Evolutionary conservation across 2,329 filamentous ascomycete species (phyloP), one percentile per base, ranked within the genome.

Genomic region (Talaromyces sp.): DNA sequence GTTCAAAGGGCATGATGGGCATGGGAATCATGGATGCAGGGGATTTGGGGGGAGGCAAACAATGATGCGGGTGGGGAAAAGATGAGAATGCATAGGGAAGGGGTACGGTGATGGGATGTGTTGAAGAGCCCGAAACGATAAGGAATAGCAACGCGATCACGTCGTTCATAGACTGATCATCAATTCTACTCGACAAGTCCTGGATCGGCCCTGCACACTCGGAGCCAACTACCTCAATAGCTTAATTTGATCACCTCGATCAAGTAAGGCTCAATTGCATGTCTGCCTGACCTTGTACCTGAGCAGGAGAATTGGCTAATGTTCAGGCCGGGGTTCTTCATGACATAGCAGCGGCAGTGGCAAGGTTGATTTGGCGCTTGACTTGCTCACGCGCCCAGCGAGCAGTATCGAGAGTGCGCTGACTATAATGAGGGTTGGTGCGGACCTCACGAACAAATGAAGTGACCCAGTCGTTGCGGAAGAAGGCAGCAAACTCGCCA

Each of bases 341-440:
- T 37, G 77, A 74, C 77, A 78, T 78, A 35, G 74, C 73, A 50
- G 72, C 73, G 13, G 73, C 72, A 62, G 76, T 75, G 43, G 76
- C 73, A 68, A 80, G 63, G 70, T 72, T 76, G 64, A 78, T 73
- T 66, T 99, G 95, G 72, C 92, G 90, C 85, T 97, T 98, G 77
- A 98, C 93, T 78, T 97, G 93, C 81, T 98, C 95, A 67, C 94
- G 90, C 68, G 95, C 93, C 95, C 95, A 99, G 72, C 94, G 90
- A 75, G 95, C 95, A 56, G 95, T 98, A 70, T 97, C 92, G 70
- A 95, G 89, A 3, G 95, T 99, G 68, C 93, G 90, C 33, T 86
- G 75, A 71, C 88, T 85, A 82, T 91, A 97, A 56, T 98, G 93
- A 71, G 91, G 89, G 83, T 95, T 97, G 66, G 87, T 86, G 73